Conservation (phyloP, 805 yeast species). For the Pichia rugopelliculosa region DNA sequence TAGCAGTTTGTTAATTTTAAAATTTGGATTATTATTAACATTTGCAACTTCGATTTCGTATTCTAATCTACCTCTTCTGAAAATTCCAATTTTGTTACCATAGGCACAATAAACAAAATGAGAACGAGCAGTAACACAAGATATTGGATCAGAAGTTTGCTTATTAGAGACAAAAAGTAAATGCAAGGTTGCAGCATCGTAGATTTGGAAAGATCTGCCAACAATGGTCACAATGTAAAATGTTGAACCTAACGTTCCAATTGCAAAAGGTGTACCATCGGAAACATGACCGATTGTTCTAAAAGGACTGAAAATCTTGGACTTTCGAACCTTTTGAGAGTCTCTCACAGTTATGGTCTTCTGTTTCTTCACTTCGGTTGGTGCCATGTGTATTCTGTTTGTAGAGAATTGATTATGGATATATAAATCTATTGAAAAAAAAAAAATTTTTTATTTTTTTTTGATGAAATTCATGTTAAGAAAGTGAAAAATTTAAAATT, state of each 20-base stretch:
- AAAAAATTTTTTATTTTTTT: background rate
- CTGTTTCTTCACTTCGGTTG: slow-evolving; percentile 7
- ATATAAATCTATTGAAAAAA: too few relatives aligned
- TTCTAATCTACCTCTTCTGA: slow-evolving; percentile 70
- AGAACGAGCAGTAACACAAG: slow-evolving; percentile 68
- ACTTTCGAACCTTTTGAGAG: slow-evolving; percentile 21
- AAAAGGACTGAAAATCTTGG: slow-evolving; percentile 77
- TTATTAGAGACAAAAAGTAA: slow-evolving; percentile 77
- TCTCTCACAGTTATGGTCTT: background rate
- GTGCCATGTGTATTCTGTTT: slow-evolving; percentile 1
- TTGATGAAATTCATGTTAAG: background rate
- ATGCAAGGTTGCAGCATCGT: slow-evolving; percentile 82
- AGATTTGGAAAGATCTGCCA: slow-evolving; percentile 85
- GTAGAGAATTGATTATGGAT: too few relatives aligned
- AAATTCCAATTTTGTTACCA: slow-evolving; percentile 67
- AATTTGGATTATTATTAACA: slow-evolving; percentile 15
- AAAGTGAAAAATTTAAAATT: slow-evolving; percentile 8
- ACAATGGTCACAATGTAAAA: slow-evolving; percentile 86
- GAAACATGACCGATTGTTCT: slow-evolving; percentile 87
- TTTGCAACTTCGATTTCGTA: slow-evolving; percentile 29
- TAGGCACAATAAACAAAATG: slow-evolving; percentile 78
- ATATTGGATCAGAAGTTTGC: slow-evolving; percentile 65
- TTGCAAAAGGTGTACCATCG: slow-evolving; percentile 75
- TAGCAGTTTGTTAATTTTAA: slow-evolving; percentile 40
- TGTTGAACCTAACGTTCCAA: slow-evolving; percentile 82